Evolutionary conservation across 139 green algal genomes (phyloP).

Genomic region (Tetraselmis chui): DNA sequence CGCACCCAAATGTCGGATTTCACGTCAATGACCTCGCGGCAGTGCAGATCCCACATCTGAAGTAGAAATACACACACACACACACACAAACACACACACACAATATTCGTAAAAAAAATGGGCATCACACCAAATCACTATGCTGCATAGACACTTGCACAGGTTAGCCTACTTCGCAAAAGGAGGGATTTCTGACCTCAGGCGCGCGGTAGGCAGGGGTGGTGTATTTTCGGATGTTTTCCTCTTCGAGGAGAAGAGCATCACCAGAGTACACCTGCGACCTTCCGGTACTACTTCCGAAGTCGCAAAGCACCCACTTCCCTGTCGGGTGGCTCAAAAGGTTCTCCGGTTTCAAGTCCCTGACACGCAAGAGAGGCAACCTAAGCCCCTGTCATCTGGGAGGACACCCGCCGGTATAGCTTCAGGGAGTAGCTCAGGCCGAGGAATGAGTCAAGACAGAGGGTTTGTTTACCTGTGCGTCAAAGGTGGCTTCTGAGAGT

Average conservation of each 20-base stretch:
- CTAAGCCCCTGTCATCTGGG: neutral
- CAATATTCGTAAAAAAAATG: too few relatives aligned
- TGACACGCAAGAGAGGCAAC: conserved; percentile 14
- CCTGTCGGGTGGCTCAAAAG: conserved; percentile 64
- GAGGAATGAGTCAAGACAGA: neutral
- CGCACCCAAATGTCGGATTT: conserved; percentile 77
- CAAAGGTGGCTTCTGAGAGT: conserved; percentile 55
- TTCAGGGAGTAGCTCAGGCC: neutral
- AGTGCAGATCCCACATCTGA: conserved; percentile 83
- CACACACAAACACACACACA: too few relatives aligned
- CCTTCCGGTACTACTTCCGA: conserved; percentile 62
- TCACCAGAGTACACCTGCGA: conserved; percentile 18
- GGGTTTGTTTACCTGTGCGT: conserved; percentile 54
- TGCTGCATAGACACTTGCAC: neutral
- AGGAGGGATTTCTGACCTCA: conserved; percentile 60
- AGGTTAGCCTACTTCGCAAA: neutral
- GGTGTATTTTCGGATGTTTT: conserved; percentile 75
- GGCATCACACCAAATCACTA: too few relatives aligned
- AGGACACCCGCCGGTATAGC: neutral
- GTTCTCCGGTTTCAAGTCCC: conserved; percentile 94
- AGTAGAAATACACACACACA: neutral
- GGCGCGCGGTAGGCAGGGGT: conserved; percentile 89
- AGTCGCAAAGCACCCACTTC: conserved; percentile 91
- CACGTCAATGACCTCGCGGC: conserved; percentile 60
- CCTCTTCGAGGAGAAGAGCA: conserved; percentile 72